Conservation (phyloP, 441 rosid species). For the Flueggea neowawraea region DNA sequence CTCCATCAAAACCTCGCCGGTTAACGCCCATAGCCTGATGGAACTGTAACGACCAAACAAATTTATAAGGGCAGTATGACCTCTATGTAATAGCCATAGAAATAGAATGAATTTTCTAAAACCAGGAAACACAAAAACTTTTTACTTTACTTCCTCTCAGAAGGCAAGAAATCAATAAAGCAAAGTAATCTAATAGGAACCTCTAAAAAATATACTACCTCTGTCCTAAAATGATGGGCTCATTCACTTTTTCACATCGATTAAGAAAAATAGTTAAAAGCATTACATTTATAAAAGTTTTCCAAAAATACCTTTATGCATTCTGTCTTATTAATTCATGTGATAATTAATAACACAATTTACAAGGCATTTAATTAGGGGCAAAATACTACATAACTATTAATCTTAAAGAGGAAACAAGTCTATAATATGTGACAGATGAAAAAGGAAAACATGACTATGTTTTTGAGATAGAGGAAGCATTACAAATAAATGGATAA, state of each 20-base stretch:
- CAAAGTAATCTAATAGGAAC: background rate
- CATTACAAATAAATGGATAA: constrained; percentile 3
- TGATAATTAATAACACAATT: no score
- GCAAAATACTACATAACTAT: no score
- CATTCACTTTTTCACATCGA: background rate
- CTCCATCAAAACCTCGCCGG: constrained; percentile 86
- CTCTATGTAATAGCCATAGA: constrained; percentile 6
- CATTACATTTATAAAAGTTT: background rate
- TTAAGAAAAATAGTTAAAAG: no score
- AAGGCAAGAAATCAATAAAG: background rate
- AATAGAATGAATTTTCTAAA: constrained; percentile 1
- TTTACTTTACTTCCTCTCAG: background rate
- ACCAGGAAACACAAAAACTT: constrained; percentile 1
- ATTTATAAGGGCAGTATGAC: background rate
- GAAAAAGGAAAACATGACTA: no score
- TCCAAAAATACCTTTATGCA: no score
- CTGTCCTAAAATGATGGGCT: background rate
- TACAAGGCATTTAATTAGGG: no score
- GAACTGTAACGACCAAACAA: constrained; percentile 50
- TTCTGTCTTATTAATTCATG: no score
- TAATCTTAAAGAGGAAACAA: no score
- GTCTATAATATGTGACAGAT: no score
- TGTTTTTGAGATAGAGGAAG: no score
- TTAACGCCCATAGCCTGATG: constrained; percentile 80
- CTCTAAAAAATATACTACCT: no score